Base-by-base conservation (phyloP, 2,329 filamentous ascomycete genomes). In the Trichophaea hybrida region DNA sequence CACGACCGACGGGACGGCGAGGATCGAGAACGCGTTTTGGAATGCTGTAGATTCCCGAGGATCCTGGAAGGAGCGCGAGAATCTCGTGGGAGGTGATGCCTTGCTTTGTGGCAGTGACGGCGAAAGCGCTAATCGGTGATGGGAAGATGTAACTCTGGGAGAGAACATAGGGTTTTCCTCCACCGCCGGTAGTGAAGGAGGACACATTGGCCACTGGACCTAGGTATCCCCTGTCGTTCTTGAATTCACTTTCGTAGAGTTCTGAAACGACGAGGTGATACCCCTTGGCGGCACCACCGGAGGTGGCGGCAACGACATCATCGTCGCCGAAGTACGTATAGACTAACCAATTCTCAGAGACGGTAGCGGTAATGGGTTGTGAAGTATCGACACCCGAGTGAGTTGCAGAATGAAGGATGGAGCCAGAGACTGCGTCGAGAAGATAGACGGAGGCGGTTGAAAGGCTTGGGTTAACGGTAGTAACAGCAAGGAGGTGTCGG, bases 301-400 rank as follows among this genome's bases (percentile, higher is more conserved):
- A 73, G 2, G 74, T 69, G 31, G 77, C 74, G 62, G 83, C 79
- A 6, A 73, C 68, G 1, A 77, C 75, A 48, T 69, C 68, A 48
- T 76, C 73, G 35, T 83, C 76, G 2, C 74, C 73, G 69, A 83
- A 83, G 72, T 90, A 86, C 6, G 88, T 85, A 75, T 94, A 97
- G 5, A 84, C 79, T 69, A 94, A 90, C 89, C 91, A 97, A 73
- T 98, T 97, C 75, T 98, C 93, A 0, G 89, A 86, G 56, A 96
- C 77, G 32, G 82, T 80, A 46, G 89, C 88, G 24, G 85, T 77
- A 61, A 95, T 85, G 0, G 84, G 79, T 69, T 89, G 84, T 52
- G 74, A 76, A 1, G 80, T 76, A 69, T 97, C 90, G 37, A 95
- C 82, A 3, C 84, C 85, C 5, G 78, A 73, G 69, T 95, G 84